phyloP scores from a whole-genome alignment of 2,329 filamentous ascomycete genomes.

The Aulographum hederae region DNA sequence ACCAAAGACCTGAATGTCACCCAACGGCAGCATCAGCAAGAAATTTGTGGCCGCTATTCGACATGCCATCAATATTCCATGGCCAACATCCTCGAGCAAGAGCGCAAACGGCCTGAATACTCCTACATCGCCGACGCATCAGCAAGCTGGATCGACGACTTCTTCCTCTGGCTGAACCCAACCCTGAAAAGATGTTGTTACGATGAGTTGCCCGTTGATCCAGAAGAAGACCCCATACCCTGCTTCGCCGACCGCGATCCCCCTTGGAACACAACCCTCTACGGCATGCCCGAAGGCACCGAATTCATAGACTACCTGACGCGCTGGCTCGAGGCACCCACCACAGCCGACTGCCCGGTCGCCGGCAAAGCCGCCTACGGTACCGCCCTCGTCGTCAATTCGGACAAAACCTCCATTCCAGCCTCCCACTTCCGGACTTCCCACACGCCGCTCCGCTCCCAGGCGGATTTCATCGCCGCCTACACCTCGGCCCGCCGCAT shows the following conservation, averaged over 20 bases:
- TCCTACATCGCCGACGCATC: constrained; percentile 79
- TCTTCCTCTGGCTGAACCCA: constrained; percentile 91
- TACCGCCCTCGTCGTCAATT: constrained; percentile 63
- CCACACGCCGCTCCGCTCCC: constrained; percentile 71
- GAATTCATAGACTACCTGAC: constrained; percentile 78
- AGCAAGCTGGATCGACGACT: constrained; percentile 95
- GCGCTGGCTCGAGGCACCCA: constrained; percentile 66
- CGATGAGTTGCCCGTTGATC: no score
- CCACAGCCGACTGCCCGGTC: constrained; percentile 68
- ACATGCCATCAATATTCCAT: constrained; percentile 72
- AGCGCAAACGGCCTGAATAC: constrained; percentile 72
- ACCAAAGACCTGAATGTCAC: constrained; percentile 68
- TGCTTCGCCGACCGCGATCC: constrained; percentile 68
- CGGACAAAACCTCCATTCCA: constrained; percentile 45
- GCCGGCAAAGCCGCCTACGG: constrained; percentile 80
- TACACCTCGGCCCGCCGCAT: constrained; percentile 84
- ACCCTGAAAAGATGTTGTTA: constrained; percentile 56
- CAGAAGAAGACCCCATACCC: constrained; percentile 33
- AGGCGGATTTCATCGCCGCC: constrained; percentile 81
- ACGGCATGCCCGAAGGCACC: constrained; percentile 81
- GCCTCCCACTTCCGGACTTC: constrained; percentile 85
- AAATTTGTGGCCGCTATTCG: constrained; percentile 80
- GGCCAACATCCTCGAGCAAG: constrained; percentile 80
- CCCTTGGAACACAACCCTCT: constrained; percentile 74
- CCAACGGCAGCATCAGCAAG: constrained; percentile 55